These are phyloP conservation scores for Oligophagozyma castellii DNA, from an alignment of 1,139 yeast species.

Conservation along the genomic window DNA sequence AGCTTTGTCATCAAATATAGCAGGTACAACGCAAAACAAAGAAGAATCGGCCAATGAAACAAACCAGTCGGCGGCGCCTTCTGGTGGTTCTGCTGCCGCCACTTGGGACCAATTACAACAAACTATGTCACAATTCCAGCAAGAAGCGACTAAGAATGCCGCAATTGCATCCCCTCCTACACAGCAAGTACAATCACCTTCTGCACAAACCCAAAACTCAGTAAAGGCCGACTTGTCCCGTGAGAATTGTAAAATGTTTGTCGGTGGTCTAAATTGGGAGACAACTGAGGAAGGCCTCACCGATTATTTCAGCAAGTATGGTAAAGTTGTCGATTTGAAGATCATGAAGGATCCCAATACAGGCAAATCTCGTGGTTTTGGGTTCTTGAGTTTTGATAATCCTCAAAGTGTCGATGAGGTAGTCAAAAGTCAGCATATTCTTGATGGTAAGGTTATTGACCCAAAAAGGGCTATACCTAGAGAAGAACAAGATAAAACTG, in stretches of 20 bases:
- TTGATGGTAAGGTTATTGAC: slow-evolving; percentile 94
- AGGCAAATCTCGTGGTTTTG: slow-evolving; percentile 95
- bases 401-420: slow-evolving; percentile 80
- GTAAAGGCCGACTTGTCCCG: slow-evolving; percentile 32
- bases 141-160: slow-evolving; percentile 7
- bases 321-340: slow-evolving; percentile 79
- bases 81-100: slow-evolving; percentile 7
- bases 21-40: slow-evolving; percentile 16
- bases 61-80: neutral
- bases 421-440: slow-evolving; percentile 71
- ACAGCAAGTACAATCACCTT: neutral
- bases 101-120: slow-evolving; percentile 24
- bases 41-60: slow-evolving; percentile 2
- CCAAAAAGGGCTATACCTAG: slow-evolving; percentile 97
- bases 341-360: slow-evolving; percentile 88
- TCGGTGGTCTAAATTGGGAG: slow-evolving; percentile 98
- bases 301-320: slow-evolving; percentile 77
- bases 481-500: slow-evolving; percentile 95
- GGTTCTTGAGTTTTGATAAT: slow-evolving; percentile 78
- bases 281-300: slow-evolving; percentile 79
- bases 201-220: slow-evolving; percentile 3
- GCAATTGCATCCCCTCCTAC: neutral
- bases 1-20: slow-evolving; percentile 16
- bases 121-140: slow-evolving; percentile 28
- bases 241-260: slow-evolving; percentile 82